Percentiles rank a stretch among this genome's conserved stretches.
Conservation (phyloP, 2,329 filamentous ascomycete species). For the Diaporthe nobilis region DNA sequence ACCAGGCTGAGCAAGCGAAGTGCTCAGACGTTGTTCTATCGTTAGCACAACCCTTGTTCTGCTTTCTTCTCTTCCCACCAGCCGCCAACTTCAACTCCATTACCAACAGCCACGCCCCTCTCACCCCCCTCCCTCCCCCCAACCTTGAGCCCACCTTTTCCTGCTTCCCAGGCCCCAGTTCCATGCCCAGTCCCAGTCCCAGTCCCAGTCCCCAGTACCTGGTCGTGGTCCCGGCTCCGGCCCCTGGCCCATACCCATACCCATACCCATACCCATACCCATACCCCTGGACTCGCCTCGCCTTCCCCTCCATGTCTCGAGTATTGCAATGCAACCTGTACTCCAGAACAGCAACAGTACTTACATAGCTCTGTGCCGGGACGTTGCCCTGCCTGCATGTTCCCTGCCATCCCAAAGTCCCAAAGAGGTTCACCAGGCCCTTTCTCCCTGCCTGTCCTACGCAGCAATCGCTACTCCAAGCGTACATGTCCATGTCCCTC, state of each 20-base stretch:
- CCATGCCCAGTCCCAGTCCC: slow-evolving; percentile 15
- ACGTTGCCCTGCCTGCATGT: slow-evolving; percentile 26
- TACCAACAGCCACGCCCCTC: background rate
- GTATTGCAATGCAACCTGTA: slow-evolving; percentile 33
- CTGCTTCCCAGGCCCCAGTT: slow-evolving; percentile 30
- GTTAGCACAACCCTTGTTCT: slow-evolving; percentile 23
- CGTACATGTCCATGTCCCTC: slow-evolving; percentile 34
- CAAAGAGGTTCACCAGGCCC: slow-evolving; percentile 16
- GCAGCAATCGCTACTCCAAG: slow-evolving; percentile 24
- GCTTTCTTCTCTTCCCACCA: background rate
- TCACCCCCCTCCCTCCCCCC: background rate
- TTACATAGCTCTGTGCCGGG: slow-evolving; percentile 35
- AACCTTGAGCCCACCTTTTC: slow-evolving; percentile 27
- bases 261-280: slow-evolving; percentile 29
- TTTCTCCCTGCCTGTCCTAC: slow-evolving; percentile 28
- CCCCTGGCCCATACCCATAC: slow-evolving; percentile 33
- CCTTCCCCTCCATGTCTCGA: slow-evolving; percentile 38
- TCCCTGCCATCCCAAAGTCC: slow-evolving; percentile 30
- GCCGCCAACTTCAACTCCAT: slow-evolving; percentile 3
- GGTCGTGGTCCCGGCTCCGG: slow-evolving; percentile 34
- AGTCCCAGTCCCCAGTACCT: slow-evolving; percentile 25
- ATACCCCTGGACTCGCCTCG: slow-evolving; percentile 34
- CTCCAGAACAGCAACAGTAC: slow-evolving; percentile 34
- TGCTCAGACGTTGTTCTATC: slow-evolving; percentile 30
- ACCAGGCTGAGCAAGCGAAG: slow-evolving; percentile 4